These are phyloP conservation scores for Talaromyces pinophilus DNA, from an alignment of 2,329 filamentous ascomycete species.

Conservation along the genomic window DNA sequence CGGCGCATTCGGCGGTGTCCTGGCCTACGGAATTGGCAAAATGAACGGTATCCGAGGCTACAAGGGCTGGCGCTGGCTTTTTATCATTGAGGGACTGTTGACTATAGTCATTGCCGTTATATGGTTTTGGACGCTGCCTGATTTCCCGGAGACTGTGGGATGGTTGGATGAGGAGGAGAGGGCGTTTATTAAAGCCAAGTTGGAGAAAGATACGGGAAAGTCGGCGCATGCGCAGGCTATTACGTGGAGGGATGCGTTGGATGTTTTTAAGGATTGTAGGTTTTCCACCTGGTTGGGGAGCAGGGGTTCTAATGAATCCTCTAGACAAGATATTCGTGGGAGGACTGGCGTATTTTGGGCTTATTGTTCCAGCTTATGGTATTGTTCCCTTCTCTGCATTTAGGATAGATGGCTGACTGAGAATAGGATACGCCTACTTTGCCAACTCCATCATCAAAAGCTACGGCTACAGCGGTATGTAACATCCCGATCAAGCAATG, in stretches of 20 bases:
- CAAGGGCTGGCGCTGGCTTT: slow-evolving; percentile 53
- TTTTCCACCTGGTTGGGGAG: slow-evolving; percentile 8
- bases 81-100: slow-evolving; percentile 64
- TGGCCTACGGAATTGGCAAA: slow-evolving; percentile 62
- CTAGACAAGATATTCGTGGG: slow-evolving; percentile 67
- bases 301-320: not conserved
- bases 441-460: slow-evolving; percentile 69
- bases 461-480: slow-evolving; percentile 59
- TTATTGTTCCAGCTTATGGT: slow-evolving; percentile 74
- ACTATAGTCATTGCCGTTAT: slow-evolving; percentile 63
- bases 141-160: slow-evolving; percentile 72
- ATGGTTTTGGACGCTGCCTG: slow-evolving; percentile 66
- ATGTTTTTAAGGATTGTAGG: slow-evolving; percentile 67
- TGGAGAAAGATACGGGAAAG: slow-evolving; percentile 68
- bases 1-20: slow-evolving; percentile 63
- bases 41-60: slow-evolving; percentile 62
- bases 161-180: slow-evolving; percentile 74
- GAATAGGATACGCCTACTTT: slow-evolving; percentile 69
- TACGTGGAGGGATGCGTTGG: slow-evolving; percentile 59
- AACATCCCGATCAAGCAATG: not conserved
- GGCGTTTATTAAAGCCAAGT: slow-evolving; percentile 64
- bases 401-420: not conserved
- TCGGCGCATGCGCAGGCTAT: slow-evolving; percentile 65
- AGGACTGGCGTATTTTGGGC: slow-evolving; percentile 78
- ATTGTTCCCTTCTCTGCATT: slow-evolving; percentile 11